Evolutionary conservation across 192 early-diverging fungal species (phyloP), one percentile per base, ranked within the genome.

Genomic region (Backusella liffmaniae): DNA sequence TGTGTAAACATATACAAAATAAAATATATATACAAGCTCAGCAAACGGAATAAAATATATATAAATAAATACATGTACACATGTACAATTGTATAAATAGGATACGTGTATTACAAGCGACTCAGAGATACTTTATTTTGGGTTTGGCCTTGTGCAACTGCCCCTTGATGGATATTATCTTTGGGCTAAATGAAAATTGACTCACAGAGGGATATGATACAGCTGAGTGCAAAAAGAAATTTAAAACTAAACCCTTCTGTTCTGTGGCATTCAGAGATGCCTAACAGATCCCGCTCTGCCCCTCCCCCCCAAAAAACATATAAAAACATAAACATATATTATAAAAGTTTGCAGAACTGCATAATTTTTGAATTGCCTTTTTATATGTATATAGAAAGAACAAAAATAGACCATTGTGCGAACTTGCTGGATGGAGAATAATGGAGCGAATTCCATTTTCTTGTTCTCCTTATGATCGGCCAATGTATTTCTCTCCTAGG

Each of bases 61-160:
- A 62, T 13, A 62, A 10, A 62, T 8, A 62, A 26, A 29, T 12
- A 59, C 56, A 26, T 62, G 23, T 59, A 59, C 53, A 26, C 56
- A 59, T 59, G 56, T 62, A 62, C 56, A 26, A 62, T 62, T 62
- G 56, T 62, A 62, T 62, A 62, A 62, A 62, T 62, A 62, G 56
- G 56, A 62, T 62, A 62, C 23, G 56, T 62, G 56, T 62, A 62
- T 62, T 62, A 62, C 56, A 62, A 1, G 12, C 26, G 26, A 62
- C 56, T 10, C 26, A 62, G 23, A 62, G 10, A 23, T 62, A 62
- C 56, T 29, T 62, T 62, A 62, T 62, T 62, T 62, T 62, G 56
- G 56, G 3, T 62, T 62, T 62, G 9, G 23, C 7, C 23, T 29
- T 62, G 56, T 62, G 56, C 56, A 26, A 62, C 56, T 62, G 56